Evolutionary conservation across 2,329 filamentous ascomycete species (phyloP), one percentile per base, ranked within the genome.

Genomic region (Aureobasidium sp.): DNA sequence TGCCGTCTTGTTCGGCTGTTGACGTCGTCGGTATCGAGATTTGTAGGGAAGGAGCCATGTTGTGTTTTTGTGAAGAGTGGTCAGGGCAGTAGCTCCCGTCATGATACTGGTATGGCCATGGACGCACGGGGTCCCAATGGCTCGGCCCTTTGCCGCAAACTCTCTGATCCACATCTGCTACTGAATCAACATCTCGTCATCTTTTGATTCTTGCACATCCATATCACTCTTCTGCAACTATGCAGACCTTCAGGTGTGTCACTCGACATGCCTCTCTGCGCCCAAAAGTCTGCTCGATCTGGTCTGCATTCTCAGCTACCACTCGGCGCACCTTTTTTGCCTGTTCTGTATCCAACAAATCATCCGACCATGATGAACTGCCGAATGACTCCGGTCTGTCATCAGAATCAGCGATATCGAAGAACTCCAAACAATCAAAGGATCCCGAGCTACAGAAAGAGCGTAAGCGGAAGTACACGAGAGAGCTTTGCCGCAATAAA

Each of bases 1-100:
- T 90, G 37, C 36, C 46, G 65, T 81, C 78, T 66, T 79, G 79
- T 0, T 73, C 73, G 59, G 81, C 79, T 63, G 80, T 80, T 37
- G 78, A 80, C n/a, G 82, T 71, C 3, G 72, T 70, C 2, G 78
- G 77, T 63, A 81, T 79, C 4, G 76, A 74, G 61, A 81, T 76
- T 36, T 75, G 71, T n/a, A 79, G 71, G 13, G 71, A 69, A 17
- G 77, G 76, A 32, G 78, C 71, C 78, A 80, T 80, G 27, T 34
- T 57, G 39, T 32, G 27, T 43, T 12, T 9, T 17, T 39, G 50
- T 53, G 32, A 17, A 9, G n/a, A 13, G 24, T 29, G 5, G 24
- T 26, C 13, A 47, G 27, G 26, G n/a, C 46, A 48, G 20, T 44
- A 13, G 34, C 36, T 53, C 39, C 36, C 5, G 5, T 5, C 2